Conservation (phyloP, 495 filamentous ascomycete species). For the Penicillium mononematosum region DNA sequence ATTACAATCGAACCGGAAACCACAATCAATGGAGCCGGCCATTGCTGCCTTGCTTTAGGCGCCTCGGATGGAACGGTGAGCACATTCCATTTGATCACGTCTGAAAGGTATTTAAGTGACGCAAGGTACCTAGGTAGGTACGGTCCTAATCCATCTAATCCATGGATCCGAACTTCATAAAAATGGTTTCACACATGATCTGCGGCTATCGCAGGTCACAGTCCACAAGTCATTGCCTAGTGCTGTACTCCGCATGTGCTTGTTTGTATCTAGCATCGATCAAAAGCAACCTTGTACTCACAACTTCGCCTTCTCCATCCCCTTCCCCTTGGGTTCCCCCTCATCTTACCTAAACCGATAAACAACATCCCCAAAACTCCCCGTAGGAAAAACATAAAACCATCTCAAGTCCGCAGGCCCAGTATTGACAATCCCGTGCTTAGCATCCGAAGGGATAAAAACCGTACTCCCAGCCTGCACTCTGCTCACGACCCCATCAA, state of each 20-base stretch:
- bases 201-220: too few relatives aligned
- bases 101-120: too few relatives aligned
- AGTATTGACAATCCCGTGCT: conserved; percentile 37
- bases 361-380: conserved; percentile 35
- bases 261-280: background rate
- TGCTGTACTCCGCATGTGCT: too few relatives aligned
- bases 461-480: conserved; percentile 29
- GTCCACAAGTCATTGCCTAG: too few relatives aligned
- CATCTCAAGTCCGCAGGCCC: conserved; percentile 25
- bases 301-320: conserved; percentile 10
- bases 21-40: too few relatives aligned
- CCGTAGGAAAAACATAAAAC: conserved; percentile 41
- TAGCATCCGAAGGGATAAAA: conserved; percentile 37
- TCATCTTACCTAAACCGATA: conserved; percentile 27
- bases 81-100: too few relatives aligned
- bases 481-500: conserved; percentile 25
- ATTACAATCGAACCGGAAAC: background rate
- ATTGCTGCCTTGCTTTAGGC: too few relatives aligned
- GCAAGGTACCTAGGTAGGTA: too few relatives aligned
- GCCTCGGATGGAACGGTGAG: too few relatives aligned
- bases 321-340: background rate
- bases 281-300: background rate
- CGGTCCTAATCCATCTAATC: too few relatives aligned
- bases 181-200: too few relatives aligned
- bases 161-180: too few relatives aligned